Conservation (phyloP, 768 basidiomycete species). For the Boletus reticulatus region DNA sequence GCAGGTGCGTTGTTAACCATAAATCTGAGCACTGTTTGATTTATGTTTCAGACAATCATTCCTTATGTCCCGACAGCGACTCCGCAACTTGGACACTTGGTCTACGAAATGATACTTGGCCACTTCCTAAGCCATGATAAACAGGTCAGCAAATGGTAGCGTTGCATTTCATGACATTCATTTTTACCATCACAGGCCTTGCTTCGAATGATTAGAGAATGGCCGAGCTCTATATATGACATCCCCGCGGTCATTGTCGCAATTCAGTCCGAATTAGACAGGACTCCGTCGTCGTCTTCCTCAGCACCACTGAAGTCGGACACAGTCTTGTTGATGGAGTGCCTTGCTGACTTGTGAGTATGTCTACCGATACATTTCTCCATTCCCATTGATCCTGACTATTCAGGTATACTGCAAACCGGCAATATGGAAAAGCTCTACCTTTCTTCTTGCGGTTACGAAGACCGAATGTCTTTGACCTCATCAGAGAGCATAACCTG, state of each 20-base stretch:
- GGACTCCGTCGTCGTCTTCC: slow-evolving; percentile 46
- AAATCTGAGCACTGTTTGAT: not conserved
- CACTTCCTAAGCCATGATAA: slow-evolving; percentile 81
- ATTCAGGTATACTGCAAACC: slow-evolving; percentile 77
- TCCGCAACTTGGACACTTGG: slow-evolving; percentile 77
- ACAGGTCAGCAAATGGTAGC: slow-evolving; percentile 40
- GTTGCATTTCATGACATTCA: not conserved
- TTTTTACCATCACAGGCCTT: slow-evolving; percentile 50
- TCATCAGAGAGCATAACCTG: slow-evolving; percentile 90
- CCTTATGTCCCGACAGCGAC: slow-evolving; percentile 83
- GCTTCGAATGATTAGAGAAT: slow-evolving; percentile 74
- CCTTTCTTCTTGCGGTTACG: slow-evolving; percentile 87
- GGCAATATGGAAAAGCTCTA: slow-evolving; percentile 92
- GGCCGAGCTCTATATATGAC: slow-evolving; percentile 93
- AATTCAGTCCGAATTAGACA: slow-evolving; percentile 78
- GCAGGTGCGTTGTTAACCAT: slow-evolving; percentile 48
- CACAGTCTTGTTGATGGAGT: slow-evolving; percentile 81
- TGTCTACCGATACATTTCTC: not conserved
- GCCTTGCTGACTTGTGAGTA: slow-evolving; percentile 82
- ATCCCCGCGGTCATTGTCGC: slow-evolving; percentile 85
- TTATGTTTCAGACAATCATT: slow-evolving; percentile 65
- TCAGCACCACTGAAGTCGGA: slow-evolving; percentile 43
- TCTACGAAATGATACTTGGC: slow-evolving; percentile 94
- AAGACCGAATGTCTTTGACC: slow-evolving; percentile 86
- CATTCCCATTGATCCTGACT: not conserved